Conservation (phyloP, 2,329 filamentous ascomycete species). For the Colletotrichum sp. region DNA sequence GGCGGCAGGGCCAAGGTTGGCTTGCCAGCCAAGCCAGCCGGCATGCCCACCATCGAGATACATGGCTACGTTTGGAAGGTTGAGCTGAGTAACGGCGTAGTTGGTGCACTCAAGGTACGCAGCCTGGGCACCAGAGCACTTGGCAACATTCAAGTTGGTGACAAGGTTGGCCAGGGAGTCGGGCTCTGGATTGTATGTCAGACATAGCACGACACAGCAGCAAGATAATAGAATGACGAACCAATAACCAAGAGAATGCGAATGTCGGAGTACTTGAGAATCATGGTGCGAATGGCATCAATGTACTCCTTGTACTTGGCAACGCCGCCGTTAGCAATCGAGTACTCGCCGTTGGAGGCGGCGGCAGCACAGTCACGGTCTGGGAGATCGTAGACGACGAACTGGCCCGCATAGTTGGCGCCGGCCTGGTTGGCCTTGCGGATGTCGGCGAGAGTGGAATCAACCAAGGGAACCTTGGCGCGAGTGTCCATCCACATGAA, state of each 20-base stretch:
- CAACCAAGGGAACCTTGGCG: conserved; percentile 52
- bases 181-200: conserved; percentile 47
- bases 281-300: conserved; percentile 47
- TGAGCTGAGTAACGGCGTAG: conserved; percentile 56
- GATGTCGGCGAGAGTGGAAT: conserved; percentile 49
- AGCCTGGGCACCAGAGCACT: conserved; percentile 52
- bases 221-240: conserved; percentile 19
- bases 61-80: conserved; percentile 62
- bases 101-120: conserved; percentile 55
- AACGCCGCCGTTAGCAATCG: conserved; percentile 53
- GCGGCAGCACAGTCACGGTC: conserved; percentile 63
- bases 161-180: conserved; percentile 65
- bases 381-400: conserved; percentile 64
- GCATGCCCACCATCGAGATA: conserved; percentile 59
- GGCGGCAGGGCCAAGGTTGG: conserved; percentile 56
- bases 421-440: conserved; percentile 40
- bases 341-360: conserved; percentile 62
- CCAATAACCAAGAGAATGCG: conserved; percentile 50
- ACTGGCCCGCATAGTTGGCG: conserved; percentile 48
- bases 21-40: conserved; percentile 64
- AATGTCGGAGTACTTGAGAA: conserved; percentile 48
- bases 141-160: conserved; percentile 57
- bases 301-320: conserved; percentile 63
- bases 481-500: conserved; percentile 61
- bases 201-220: conserved; percentile 10